Base-by-base conservation (phyloP, 179 eudicot genomes). In the Spinacia oleracea region DNA sequence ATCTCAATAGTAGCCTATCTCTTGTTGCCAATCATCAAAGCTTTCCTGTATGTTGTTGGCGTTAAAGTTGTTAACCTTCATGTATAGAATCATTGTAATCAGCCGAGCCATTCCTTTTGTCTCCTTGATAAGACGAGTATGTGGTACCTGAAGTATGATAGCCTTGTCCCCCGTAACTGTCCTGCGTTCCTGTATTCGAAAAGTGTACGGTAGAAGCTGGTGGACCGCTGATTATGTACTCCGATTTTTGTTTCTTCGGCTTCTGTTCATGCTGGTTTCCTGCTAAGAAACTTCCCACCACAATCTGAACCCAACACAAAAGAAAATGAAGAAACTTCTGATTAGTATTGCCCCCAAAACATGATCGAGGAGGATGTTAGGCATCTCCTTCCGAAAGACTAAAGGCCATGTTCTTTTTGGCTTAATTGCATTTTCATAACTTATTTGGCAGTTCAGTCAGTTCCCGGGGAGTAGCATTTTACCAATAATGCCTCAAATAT, bases 231-330 rank as follows among this genome's bases (percentile, higher is more conserved):
- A 83, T 77, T 20, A 85, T 77, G 64, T 78, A 79, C 35, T 92
- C 91, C 0, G 91, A 59, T 77, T 92, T 89, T 62, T 81, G 91
- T 80, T 94, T 93, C 89, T 91, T 91, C 8, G 93, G 72, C 75
- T 87, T 86, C 82, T 84, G 92, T 77, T 94, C 98, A 6, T 89
- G 96, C 81, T 92, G 91, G 82, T 85, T 91, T 43, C 91, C 92
- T 3, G 98, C 88, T 51, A 94, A 84, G 79, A 94, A 94, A 80
- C 96, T 94, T 66, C 98, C 98, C 29, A 94, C 93, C 43, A 94
- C 92, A 72, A 94, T 91, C 98, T 94, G 89, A 64, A 60, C 31
- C 73, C 35, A 73, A 25, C 72, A 55, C n/a, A 70, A n/a, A 51
- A 48, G 29, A 51, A 50, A 9, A 51, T 21, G 29, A 51, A 51